Conservation (phyloP, 2,329 filamentous ascomycete genomes). For the Dactylellina cionopaga region DNA sequence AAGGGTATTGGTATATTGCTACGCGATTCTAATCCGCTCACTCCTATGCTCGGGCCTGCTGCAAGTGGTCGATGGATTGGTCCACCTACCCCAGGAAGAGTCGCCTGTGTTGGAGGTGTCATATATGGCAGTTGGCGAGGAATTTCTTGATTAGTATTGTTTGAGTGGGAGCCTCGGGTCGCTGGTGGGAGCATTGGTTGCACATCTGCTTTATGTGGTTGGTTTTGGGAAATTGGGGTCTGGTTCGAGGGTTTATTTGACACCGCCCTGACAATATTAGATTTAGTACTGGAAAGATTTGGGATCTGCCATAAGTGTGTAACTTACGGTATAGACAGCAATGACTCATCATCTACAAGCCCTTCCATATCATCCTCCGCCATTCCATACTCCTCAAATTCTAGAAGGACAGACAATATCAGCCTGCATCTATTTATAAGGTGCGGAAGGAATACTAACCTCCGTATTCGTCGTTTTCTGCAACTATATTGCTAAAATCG, state of each 20-base stretch:
- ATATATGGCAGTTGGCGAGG: constrained; percentile 40
- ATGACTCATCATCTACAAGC: constrained; percentile 36
- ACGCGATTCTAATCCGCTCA: constrained; percentile 19
- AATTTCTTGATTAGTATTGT: constrained; percentile 31
- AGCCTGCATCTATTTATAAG: background rate
- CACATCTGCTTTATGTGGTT: constrained; percentile 1
- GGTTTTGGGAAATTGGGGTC: background rate
- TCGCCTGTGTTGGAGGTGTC: constrained; percentile 15
- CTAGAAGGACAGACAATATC: background rate
- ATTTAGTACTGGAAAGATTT: background rate
- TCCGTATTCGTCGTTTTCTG: constrained; percentile 49
- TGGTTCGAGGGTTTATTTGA: background rate
- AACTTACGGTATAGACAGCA: constrained; percentile 20
- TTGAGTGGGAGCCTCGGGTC: constrained; percentile 2
- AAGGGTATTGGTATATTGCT: constrained; percentile 30
- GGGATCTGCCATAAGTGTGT: background rate
- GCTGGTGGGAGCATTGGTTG: constrained; percentile 1
- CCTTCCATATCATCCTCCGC: constrained; percentile 50
- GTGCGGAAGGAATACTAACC: background rate
- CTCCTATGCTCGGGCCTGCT: background rate
- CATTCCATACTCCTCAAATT: constrained; percentile 50
- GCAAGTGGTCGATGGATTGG: constrained; percentile 15
- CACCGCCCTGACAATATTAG: background rate
- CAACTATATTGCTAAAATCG: constrained; percentile 49
- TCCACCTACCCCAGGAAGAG: background rate